These are phyloP conservation scores for Trypethelium eluteriae DNA, from an alignment of 495 filamentous ascomycete genomes.

Conservation along the genomic window DNA sequence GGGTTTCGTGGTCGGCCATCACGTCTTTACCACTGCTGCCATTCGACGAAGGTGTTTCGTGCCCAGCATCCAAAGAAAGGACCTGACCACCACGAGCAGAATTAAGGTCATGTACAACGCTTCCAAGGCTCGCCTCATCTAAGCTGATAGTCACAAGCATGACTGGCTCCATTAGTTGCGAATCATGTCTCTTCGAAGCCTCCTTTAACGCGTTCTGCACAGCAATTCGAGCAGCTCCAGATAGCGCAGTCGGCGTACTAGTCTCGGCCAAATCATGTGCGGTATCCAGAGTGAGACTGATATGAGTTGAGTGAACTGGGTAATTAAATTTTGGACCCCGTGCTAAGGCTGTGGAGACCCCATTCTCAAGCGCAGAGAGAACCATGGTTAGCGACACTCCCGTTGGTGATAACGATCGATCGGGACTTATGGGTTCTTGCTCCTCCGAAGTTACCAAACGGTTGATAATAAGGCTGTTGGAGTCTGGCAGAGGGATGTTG, in stretches of 20 bases:
- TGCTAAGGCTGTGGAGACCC: constrained; percentile 73
- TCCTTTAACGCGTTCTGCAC: constrained; percentile 58
- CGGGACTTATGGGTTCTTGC: constrained; percentile 18
- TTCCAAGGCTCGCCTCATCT: constrained; percentile 70
- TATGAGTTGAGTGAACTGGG: constrained; percentile 62
- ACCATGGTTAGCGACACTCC: constrained; percentile 51
- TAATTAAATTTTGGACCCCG: constrained; percentile 71
- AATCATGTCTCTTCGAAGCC: constrained; percentile 40
- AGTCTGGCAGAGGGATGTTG: constrained; percentile 34
- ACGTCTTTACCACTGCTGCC: constrained; percentile 20
- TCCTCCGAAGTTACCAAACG: constrained; percentile 31
- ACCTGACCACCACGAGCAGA: constrained; percentile 78
- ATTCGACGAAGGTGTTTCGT: constrained; percentile 33
- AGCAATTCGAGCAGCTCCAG: constrained; percentile 66
- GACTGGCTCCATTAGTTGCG: constrained; percentile 77
- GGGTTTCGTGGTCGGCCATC: constrained; percentile 26
- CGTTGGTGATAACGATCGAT: constrained; percentile 42
- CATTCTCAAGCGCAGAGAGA: constrained; percentile 62
- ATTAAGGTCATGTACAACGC: constrained; percentile 84
- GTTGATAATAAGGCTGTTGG: constrained; percentile 34
- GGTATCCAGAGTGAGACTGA: constrained; percentile 61
- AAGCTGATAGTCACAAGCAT: constrained; percentile 80
- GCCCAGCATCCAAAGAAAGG: constrained; percentile 64
- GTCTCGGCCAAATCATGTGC: constrained; percentile 56
- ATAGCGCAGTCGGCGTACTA: constrained; percentile 66